phyloP scores from a whole-genome alignment of 345 rosid species.

The Erodium maritimum region DNA sequence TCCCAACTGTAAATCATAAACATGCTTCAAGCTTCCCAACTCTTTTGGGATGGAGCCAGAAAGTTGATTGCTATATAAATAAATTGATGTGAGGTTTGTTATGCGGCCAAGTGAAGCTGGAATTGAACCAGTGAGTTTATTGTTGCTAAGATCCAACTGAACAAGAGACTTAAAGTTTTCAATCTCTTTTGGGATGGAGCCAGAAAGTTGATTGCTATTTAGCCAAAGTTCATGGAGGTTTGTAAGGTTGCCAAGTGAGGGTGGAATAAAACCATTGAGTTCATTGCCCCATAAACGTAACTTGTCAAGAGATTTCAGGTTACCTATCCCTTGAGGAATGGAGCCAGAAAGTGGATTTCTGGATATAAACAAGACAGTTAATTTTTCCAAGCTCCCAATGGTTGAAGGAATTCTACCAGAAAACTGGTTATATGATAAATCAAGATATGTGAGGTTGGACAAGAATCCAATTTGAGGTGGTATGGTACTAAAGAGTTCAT shows the following conservation, averaged over 20 bases:
- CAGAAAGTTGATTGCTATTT: constrained; percentile 1
- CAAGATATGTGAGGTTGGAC: not conserved
- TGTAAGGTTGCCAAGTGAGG: too few species aligned
- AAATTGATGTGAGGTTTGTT: not conserved
- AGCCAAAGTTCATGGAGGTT: not conserved
- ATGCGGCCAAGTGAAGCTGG: not conserved
- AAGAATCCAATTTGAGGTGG: not conserved
- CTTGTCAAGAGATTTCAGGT: too few species aligned
- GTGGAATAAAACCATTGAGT: too few species aligned
- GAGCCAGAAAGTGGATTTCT: too few species aligned
- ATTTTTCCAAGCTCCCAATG: constrained; percentile 4
- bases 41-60: constrained; percentile 1
- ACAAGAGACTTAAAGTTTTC: not conserved
- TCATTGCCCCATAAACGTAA: too few species aligned
- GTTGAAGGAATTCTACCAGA: not conserved
- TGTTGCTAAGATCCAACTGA: not conserved
- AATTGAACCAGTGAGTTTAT: constrained; percentile 1
- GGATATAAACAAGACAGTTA: not conserved
- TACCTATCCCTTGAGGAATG: too few species aligned
- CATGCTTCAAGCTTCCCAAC: not conserved
- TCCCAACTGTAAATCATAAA: accelerated
- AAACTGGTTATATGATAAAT: too few species aligned
- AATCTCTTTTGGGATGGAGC: too few species aligned
- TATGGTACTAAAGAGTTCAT: too few species aligned
- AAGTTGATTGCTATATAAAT: not conserved